Evolutionary conservation across 2,329 filamentous ascomycete genomes (phyloP).

Genomic region (Pestalotiopsis sp.): DNA sequence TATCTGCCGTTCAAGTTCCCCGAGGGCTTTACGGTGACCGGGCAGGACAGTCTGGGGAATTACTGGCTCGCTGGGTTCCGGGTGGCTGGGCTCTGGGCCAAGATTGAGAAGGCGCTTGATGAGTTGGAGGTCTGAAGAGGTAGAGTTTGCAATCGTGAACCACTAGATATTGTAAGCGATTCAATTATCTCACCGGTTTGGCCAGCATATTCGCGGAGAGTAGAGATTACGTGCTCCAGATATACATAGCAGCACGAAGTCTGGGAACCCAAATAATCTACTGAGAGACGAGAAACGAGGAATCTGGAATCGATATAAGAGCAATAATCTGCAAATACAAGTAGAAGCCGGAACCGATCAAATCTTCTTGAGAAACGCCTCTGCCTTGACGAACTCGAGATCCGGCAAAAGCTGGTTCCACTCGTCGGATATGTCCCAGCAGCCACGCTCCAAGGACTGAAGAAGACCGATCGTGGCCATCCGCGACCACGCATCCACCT

Average conservation of each 20-base stretch:
- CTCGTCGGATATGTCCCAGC: slow-evolving; percentile 35
- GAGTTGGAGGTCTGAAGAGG: slow-evolving; percentile 3
- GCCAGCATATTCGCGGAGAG: too few species aligned
- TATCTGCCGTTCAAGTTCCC: not conserved
- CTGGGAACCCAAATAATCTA: too few species aligned
- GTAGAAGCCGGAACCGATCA: too few species aligned
- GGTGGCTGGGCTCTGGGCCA: not conserved
- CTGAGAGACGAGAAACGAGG: too few species aligned
- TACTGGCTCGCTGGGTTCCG: not conserved
- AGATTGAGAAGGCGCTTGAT: not conserved
- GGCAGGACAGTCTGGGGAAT: not conserved
- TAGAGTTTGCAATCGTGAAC: too few species aligned
- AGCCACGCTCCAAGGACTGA: slow-evolving; percentile 15
- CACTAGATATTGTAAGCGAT: too few species aligned
- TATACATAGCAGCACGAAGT: too few species aligned
- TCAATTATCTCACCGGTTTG: too few species aligned
- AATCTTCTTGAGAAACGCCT: slow-evolving; percentile 43
- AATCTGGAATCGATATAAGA: too few species aligned
- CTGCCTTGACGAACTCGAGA: slow-evolving; percentile 41
- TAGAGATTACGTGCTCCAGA: too few species aligned
- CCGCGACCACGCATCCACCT: slow-evolving; percentile 24
- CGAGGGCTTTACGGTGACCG: not conserved
- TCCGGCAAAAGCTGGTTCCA: slow-evolving; percentile 48
- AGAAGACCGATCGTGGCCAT: slow-evolving; percentile 23
- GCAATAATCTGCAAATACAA: too few species aligned